Percentiles rank a stretch among this genome's conserved stretches.
These are phyloP conservation scores for Vitellaria paradoxa DNA, from an alignment of 179 eudicot species.

Conservation along the genomic window DNA sequence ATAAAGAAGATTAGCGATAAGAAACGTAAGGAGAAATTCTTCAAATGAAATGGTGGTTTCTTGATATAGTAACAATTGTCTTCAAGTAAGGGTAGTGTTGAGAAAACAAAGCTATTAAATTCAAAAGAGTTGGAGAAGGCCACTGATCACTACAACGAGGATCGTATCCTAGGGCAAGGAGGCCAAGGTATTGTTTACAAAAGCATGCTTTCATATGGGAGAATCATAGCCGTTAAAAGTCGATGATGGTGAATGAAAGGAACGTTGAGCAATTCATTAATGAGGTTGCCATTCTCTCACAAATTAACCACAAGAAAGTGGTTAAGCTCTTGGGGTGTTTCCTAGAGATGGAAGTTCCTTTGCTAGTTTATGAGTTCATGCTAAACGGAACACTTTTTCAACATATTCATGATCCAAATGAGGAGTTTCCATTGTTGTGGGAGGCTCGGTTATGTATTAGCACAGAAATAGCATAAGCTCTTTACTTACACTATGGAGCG, in stretches of 20 bases:
- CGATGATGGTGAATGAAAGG: slow-evolving; percentile 30
- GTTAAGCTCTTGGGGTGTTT: slow-evolving; percentile 58
- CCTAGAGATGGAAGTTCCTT: slow-evolving; percentile 37
- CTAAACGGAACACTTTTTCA: slow-evolving; percentile 45
- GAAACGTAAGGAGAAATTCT: slow-evolving; percentile 24
- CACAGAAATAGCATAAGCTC: slow-evolving; percentile 19
- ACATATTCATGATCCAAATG: slow-evolving; percentile 33
- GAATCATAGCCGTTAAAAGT: slow-evolving; percentile 50
- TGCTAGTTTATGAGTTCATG: slow-evolving; percentile 49
- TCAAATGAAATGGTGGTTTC: slow-evolving; percentile 40
- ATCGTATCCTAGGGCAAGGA: slow-evolving; percentile 53
- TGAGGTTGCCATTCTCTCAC: slow-evolving; percentile 52
- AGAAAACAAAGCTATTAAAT: slow-evolving; percentile 33
- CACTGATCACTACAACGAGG: slow-evolving; percentile 38
- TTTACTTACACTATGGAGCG: slow-evolving; percentile 19
- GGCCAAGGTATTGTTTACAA: slow-evolving; percentile 37
- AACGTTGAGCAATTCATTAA: slow-evolving; percentile 50
- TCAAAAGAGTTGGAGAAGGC: slow-evolving; percentile 42
- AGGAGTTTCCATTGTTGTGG: slow-evolving; percentile 31
- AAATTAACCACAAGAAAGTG: slow-evolving; percentile 48
- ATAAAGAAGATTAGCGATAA: slow-evolving; percentile 15
- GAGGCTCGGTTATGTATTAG: slow-evolving; percentile 15
- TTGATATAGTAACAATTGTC: slow-evolving; percentile 29
- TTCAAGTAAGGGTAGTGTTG: slow-evolving; percentile 21
- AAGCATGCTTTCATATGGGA: slow-evolving; percentile 42